Conservation (phyloP, 805 yeast genomes). For the Zygosaccharomyces lentus region DNA sequence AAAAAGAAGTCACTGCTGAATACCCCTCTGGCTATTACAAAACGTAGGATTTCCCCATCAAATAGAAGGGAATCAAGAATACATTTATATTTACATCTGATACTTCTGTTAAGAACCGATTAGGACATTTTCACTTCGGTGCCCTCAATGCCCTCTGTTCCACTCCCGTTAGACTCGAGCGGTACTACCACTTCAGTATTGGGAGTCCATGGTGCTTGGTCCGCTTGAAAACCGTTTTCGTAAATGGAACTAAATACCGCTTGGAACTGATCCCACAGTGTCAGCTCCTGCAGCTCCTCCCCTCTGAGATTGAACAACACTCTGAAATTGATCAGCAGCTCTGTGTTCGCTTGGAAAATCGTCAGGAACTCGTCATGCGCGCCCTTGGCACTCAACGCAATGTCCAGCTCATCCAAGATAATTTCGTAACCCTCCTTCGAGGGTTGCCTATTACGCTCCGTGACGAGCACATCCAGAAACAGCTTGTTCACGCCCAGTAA, state of each 20-base stretch:
- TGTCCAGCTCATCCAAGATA: conserved; percentile 28
- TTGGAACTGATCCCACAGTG: conserved; percentile 24
- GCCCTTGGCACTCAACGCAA: conserved; percentile 24
- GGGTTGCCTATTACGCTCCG: conserved; percentile 3
- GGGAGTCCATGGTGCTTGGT: conserved; percentile 6
- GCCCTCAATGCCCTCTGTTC: background rate
- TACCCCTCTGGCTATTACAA: too few species aligned
- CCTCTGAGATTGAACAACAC: conserved; percentile 25
- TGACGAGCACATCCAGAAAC: conserved; percentile 14
- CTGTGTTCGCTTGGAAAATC: conserved; percentile 26
- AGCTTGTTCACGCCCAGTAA: conserved; percentile 24
- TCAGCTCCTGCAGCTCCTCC: conserved; percentile 20
- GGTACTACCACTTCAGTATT: conserved; percentile 3
- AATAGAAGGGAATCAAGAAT: background rate
- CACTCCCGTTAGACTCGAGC: background rate
- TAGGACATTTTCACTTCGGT: background rate
- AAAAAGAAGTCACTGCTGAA: too few species aligned
- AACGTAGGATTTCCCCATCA: too few species aligned
- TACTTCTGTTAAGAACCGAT: background rate
- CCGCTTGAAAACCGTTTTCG: conserved; percentile 20
- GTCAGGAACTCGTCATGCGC: conserved; percentile 27
- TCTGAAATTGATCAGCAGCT: conserved; percentile 27
- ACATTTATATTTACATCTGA: background rate
- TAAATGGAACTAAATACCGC: conserved; percentile 22
- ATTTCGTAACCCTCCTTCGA: conserved; percentile 24